Base-by-base conservation (phyloP, 2,329 filamentous ascomycete genomes). In the Verticillium zaregamsianum region DNA sequence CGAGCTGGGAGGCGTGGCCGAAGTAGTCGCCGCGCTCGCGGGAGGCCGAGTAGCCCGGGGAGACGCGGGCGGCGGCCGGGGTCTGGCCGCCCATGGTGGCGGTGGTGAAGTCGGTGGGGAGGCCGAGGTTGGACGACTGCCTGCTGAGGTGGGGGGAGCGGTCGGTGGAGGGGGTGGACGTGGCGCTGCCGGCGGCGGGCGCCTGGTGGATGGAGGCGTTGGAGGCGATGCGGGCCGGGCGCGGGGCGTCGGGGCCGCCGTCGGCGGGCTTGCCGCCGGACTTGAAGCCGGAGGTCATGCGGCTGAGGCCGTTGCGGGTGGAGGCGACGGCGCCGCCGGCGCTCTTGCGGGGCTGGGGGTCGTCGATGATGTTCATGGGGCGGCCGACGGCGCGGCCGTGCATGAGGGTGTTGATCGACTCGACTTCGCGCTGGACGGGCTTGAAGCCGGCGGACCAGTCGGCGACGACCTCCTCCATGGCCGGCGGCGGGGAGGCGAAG, bases 401-500 rank as follows among this genome's bases (percentile, higher is more conserved):
- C 31, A 85, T 82, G 59, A 96, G 80, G 60, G 86, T 82, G 32
- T 76, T 77, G 62, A 93, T 82, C 3, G 79, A 79, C 74, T 95
- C 91, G 52, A 89, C 75, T 66, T 93, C 84, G 62, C 83, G 79
- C 65, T 90, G 88, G 57, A 87, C 76, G 0, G 88, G 84, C 35
- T 83, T 82, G 70, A 89, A 91, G 62, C 82, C 81, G 2, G 76
- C 74, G 58, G 89, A 83, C 87, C 89, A 95, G 54, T 80, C 75
- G 5, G 84, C 79, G 62, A 93, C 80, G 6, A 95, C 86, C 58
- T 90, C 84, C 31, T 89, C 86, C 79, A 93, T 89, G 17, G 88
- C 83, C 3, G 90, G 89, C 12, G 91, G 82, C 1, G 90, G 89
- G 55, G 88, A 89, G 0, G 89, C 89, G 68, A 93, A 89, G 5